Conservation (phyloP, 2,329 filamentous ascomycete species). For the Ascochyta clinopodiicola region DNA sequence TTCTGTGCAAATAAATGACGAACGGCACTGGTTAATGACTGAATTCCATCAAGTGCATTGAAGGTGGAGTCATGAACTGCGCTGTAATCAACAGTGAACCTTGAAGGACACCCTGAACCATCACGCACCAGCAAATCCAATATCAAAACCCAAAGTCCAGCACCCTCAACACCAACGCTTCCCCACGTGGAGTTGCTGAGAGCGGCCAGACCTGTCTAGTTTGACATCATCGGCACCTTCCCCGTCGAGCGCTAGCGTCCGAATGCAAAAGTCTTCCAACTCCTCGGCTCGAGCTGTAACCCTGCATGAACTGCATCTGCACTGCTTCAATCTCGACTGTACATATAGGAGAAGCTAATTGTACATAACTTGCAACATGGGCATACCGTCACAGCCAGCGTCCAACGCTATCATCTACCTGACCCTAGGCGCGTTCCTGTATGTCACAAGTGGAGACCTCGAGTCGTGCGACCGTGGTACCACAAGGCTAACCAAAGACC, state of each 20-base stretch:
- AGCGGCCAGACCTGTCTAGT: background rate
- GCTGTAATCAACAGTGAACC: background rate
- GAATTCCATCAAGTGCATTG: background rate
- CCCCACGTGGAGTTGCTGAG: slow-evolving; percentile 10
- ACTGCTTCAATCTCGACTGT: slow-evolving; percentile 16
- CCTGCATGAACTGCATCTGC: slow-evolving; percentile 23
- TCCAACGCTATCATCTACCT: slow-evolving; percentile 86
- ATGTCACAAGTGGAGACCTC: slow-evolving; percentile 39
- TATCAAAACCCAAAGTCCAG: background rate
- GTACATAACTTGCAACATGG: slow-evolving; percentile 61
- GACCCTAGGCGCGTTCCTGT: slow-evolving; percentile 81
- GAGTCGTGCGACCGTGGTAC: slow-evolving; percentile 3
- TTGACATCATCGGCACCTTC: slow-evolving; percentile 30
- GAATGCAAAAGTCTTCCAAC: slow-evolving; percentile 30
- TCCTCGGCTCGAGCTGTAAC: slow-evolving; percentile 21
- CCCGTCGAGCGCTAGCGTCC: slow-evolving; percentile 30
- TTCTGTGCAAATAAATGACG: slow-evolving; percentile 18
- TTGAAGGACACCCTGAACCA: background rate
- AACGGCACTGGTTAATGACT: background rate
- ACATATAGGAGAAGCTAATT: slow-evolving; percentile 8
- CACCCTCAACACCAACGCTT: background rate
- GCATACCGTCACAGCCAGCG: slow-evolving; percentile 74
- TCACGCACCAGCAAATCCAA: background rate
- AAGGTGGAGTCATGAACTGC: background rate
- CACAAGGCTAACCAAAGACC: slow-evolving; percentile 25